phyloP scores from a whole-genome alignment of 1,139 yeast genomes.

The Zygotorulaspora mrakii region DNA sequence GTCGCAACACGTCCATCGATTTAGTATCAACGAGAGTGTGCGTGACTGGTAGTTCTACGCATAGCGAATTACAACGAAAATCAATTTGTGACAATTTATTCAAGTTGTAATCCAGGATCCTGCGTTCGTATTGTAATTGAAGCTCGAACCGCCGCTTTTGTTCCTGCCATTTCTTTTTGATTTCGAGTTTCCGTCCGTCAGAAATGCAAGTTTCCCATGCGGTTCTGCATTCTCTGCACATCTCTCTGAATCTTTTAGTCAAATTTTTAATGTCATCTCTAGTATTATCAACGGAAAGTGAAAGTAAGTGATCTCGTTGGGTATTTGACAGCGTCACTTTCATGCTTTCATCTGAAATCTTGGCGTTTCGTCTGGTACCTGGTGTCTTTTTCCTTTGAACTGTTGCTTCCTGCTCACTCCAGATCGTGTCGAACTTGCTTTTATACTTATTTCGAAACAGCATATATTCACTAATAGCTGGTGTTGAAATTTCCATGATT shows the following conservation, averaged over 20 bases:
- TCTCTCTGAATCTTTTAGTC: slow-evolving; percentile 20
- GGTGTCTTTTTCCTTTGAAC: slow-evolving; percentile 5
- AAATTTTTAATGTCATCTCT: slow-evolving; percentile 9
- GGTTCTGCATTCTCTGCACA: slow-evolving; percentile 28
- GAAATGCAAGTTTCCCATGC: slow-evolving; percentile 25
- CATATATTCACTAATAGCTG: slow-evolving; percentile 26
- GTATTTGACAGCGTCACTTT: not conserved
- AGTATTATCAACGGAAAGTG: not conserved
- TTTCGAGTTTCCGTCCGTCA: slow-evolving; percentile 16
- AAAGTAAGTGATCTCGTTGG: not conserved
- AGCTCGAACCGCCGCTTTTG: slow-evolving; percentile 16
- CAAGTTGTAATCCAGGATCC: slow-evolving; percentile 15
- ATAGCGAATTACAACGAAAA: slow-evolving; percentile 7
- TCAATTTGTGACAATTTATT: slow-evolving; percentile 9
- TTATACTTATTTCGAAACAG: slow-evolving; percentile 26
- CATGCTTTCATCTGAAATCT: not conserved
- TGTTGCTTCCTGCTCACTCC: slow-evolving; percentile 12
- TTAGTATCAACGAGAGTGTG: slow-evolving; percentile 1
- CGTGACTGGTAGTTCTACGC: slow-evolving; percentile 6
- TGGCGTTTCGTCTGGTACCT: not conserved
- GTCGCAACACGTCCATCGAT: slow-evolving; percentile 6
- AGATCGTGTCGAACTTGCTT: slow-evolving; percentile 16
- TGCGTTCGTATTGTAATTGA: slow-evolving; percentile 15
- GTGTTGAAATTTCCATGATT: slow-evolving; percentile 23
- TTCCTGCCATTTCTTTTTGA: slow-evolving; percentile 18